Evolutionary conservation across 495 filamentous ascomycete genomes (phyloP).

Genomic region (Podospora appendiculata): DNA sequence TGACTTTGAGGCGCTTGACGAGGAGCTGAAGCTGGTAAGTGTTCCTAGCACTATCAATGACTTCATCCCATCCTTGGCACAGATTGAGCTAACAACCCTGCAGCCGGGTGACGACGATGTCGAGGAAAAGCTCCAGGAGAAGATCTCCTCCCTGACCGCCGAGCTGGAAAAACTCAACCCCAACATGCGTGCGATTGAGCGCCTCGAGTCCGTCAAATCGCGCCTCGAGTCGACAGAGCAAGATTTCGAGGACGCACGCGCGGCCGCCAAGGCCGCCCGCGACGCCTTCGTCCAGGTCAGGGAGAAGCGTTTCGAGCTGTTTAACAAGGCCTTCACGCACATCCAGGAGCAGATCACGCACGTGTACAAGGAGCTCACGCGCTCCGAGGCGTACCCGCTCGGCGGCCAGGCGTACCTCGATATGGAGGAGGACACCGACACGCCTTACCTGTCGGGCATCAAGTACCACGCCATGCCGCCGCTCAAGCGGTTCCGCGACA

Average conservation of each 20-base stretch:
- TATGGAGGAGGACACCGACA: slow-evolving; percentile 77
- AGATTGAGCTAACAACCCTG: not conserved
- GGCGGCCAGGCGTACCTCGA: slow-evolving; percentile 95
- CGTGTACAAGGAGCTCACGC: slow-evolving; percentile 92
- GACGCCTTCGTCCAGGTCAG: slow-evolving; percentile 77
- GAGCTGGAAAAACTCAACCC: slow-evolving; percentile 91
- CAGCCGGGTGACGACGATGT: slow-evolving; percentile 61
- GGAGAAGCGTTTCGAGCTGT: slow-evolving; percentile 76
- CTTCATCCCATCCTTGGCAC: not conserved
- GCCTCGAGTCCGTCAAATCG: slow-evolving; percentile 76
- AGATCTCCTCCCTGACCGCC: slow-evolving; percentile 60
- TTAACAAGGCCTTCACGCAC: slow-evolving; percentile 90
- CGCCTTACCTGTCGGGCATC: slow-evolving; percentile 84
- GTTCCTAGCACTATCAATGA: not conserved
- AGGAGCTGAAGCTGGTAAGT: slow-evolving; percentile 72
- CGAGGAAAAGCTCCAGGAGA: slow-evolving; percentile 73
- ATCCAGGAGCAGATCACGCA: slow-evolving; percentile 90
- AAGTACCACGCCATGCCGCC: slow-evolving; percentile 99
- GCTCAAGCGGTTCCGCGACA: slow-evolving; percentile 95
- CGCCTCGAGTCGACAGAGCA: slow-evolving; percentile 79
- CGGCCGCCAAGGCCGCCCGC: slow-evolving; percentile 62
- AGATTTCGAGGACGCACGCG: slow-evolving; percentile 79
- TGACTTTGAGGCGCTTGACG: slow-evolving; percentile 79
- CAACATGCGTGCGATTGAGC: slow-evolving; percentile 91
- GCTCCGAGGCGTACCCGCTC: slow-evolving; percentile 72